Conservation (phyloP, 1,284 basidiomycete species). For the Fomitiporia mediterranea region DNA sequence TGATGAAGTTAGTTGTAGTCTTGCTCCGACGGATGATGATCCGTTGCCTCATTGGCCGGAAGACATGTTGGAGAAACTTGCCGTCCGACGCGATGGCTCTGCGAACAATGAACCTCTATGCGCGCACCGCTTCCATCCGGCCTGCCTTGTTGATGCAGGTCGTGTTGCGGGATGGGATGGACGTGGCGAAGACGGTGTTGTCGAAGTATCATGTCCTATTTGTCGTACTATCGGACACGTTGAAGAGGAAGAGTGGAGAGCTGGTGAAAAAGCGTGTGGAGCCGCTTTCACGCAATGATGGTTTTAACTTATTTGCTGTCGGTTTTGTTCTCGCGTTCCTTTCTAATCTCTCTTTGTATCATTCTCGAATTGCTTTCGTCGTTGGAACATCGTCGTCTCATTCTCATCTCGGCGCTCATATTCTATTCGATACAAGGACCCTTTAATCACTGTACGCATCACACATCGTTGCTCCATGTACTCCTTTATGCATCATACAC, state of each 20-base stretch:
- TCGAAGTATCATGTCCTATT: constrained; percentile 64
- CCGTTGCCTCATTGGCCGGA: constrained; percentile 38
- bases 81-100: constrained; percentile 32
- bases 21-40: constrained; percentile 73
- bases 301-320: background rate
- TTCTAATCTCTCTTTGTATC: background rate
- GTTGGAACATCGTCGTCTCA: background rate
- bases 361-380: background rate
- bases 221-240: constrained; percentile 59
- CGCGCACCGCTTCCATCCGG: constrained; percentile 60
- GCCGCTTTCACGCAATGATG: background rate
- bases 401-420: background rate
- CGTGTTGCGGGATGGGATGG: constrained; percentile 51
- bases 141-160: constrained; percentile 70
- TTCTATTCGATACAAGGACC: too few relatives aligned
- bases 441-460: too few relatives aligned
- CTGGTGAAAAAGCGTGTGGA: constrained; percentile 32
- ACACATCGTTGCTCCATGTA: too few relatives aligned
- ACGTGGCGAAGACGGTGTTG: constrained; percentile 31
- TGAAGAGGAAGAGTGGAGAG: constrained; percentile 56
- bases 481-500: too few relatives aligned
- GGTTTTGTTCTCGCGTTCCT: background rate
- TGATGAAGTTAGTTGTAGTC: constrained; percentile 61
- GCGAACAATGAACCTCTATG: constrained; percentile 37
- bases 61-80: constrained; percentile 39